Evolutionary conservation across 164 flowering plant species (phyloP).

Genomic region (Umbilicus rupestris): DNA sequence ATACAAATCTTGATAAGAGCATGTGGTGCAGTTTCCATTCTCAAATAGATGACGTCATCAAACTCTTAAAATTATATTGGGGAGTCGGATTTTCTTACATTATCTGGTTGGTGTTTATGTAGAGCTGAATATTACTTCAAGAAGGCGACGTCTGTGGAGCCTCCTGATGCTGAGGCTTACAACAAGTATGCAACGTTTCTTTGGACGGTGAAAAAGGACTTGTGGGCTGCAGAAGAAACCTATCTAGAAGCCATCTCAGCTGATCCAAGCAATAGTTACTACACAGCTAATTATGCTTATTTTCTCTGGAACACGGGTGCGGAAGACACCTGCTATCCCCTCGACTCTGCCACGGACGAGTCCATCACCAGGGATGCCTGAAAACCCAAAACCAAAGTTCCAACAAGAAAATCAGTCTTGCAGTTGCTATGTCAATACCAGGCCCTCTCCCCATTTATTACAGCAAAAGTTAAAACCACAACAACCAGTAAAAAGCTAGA

Average conservation of each 20-base stretch:
- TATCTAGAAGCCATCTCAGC: slow-evolving; percentile 68
- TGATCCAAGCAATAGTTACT: slow-evolving; percentile 53
- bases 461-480: background rate
- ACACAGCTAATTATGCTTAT: slow-evolving; percentile 70
- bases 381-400: background rate
- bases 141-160: slow-evolving; percentile 42
- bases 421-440: background rate
- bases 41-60: background rate
- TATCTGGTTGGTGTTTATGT: slow-evolving; percentile 13
- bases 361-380: slow-evolving; percentile 2
- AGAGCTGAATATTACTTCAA: slow-evolving; percentile 92
- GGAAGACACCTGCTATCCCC: slow-evolving; percentile 78
- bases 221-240: slow-evolving; percentile 77
- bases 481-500: background rate
- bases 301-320: slow-evolving; percentile 91
- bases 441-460: background rate
- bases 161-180: slow-evolving; percentile 63
- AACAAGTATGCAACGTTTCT: slow-evolving; percentile 63
- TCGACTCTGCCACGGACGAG: background rate
- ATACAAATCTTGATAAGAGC: slow-evolving; percentile 6
- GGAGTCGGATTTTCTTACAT: slow-evolving; percentile 3
- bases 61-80: background rate
- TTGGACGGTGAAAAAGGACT: slow-evolving; percentile 62
- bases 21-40: slow-evolving; percentile 16
- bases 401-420: background rate